Evolutionary conservation across 2,329 filamentous ascomycete genomes (phyloP), one percentile per base, ranked within the genome.

Genomic region (Colletotrichum tropicicola): DNA sequence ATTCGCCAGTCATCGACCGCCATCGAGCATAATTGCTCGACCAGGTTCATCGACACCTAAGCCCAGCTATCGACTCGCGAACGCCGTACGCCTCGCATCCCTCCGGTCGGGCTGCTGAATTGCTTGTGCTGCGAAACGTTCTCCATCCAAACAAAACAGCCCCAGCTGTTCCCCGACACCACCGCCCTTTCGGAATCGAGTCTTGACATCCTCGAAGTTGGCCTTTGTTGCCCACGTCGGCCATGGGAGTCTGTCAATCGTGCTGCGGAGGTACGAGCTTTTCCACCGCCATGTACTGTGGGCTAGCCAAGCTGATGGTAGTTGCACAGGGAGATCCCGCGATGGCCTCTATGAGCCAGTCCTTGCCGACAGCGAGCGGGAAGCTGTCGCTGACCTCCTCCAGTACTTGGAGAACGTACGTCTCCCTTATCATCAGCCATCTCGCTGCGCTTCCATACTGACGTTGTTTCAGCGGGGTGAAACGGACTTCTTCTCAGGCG

Each of bases 401-500:
- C 92, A 95, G 77, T 98, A 97, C 78, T 90, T 99, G 70, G 96
- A 99, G 82, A 98, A 98, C 77, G 96, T 98, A 83, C 69, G 88
- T 82, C 52, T 49, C 47, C 10, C 17, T 37, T 15, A 41, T 25
- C 51, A 21, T 52, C n/a, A 12, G 15, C 13, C 10, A 35, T 53
- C 6, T 32, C 13, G 37, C 10, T 21, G 5, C 51, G 12, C 19
- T 25, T 17, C 12, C 28, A 59, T 65, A 64, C 75, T 83, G 74
- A 80, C 71, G 58, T 43, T 51, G 52, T 64, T 66, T 66, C 77
- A 98, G 96, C 91, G 96, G 76, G 92, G 91, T 75, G 96, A 99
- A 79, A 98, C 94, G 73, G 95, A 99, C 79, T 99, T 99, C 88
- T 99, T 99, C 81, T 91, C 92, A 37, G 96, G 96, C 79, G 94